A percentile compares a stretch with the other conserved stretches of the same genome.
Evolutionary conservation across 2,329 filamentous ascomycete genomes (phyloP).

Genomic region (Penicillium capsulatum): DNA sequence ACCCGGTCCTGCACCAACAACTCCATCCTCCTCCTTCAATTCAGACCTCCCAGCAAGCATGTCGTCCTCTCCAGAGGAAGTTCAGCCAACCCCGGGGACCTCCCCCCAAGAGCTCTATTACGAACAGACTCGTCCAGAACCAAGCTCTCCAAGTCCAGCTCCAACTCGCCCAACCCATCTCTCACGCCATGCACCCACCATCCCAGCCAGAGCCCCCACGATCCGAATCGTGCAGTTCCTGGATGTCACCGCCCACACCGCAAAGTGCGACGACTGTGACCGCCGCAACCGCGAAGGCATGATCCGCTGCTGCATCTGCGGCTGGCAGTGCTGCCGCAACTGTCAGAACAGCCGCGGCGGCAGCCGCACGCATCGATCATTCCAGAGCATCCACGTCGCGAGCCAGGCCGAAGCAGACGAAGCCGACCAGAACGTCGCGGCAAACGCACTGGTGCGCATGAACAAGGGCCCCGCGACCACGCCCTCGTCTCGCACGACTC

Average conservation of each 20-base stretch:
- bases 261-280: conserved; percentile 39
- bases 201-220: no score
- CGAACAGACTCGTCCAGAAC: not conserved
- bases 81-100: not conserved
- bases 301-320: conserved; percentile 32
- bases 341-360: conserved; percentile 23
- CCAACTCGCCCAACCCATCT: no score
- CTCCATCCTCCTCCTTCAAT: no score
- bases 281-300: conserved; percentile 31
- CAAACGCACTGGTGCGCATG: no score
- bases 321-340: conserved; percentile 34
- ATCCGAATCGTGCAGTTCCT: conserved; percentile 19
- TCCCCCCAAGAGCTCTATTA: not conserved
- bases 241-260: conserved; percentile 31
- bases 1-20: no score
- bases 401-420: not conserved
- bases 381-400: conserved; percentile 1
- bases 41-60: no score
- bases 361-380: conserved; percentile 11
- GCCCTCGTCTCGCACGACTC: no score
- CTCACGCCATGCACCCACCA: no score
- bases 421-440: no score
- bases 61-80: no score
- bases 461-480: no score
- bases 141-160: not conserved